Conservation (phyloP, 2,329 filamentous ascomycete genomes). For the Chalara sp. region DNA sequence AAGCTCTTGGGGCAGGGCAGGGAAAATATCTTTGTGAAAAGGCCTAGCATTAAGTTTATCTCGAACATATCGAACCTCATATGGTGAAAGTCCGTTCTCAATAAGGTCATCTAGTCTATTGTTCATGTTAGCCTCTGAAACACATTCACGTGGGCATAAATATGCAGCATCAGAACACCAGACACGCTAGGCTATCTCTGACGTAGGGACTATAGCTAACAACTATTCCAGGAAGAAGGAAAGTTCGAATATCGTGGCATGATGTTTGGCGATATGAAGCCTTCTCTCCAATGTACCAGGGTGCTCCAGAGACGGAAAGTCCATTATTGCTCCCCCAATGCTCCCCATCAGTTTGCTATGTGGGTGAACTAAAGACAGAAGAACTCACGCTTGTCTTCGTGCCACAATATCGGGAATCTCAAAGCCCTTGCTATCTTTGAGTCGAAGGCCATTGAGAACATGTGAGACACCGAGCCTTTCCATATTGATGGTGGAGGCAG, state of each 20-base stretch:
- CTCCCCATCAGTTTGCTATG: too few species aligned
- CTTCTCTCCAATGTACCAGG: too few species aligned
- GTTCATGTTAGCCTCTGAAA: neutral
- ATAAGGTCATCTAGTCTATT: neutral
- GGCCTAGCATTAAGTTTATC: constrained; percentile 1
- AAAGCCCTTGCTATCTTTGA: neutral
- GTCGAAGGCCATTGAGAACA: too few species aligned
- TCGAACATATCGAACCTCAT: constrained; percentile 1
- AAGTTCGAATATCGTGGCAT: neutral
- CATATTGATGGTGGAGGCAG: too few species aligned
- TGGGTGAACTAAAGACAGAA: too few species aligned
- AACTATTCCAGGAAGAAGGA: neutral
- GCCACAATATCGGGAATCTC: neutral
- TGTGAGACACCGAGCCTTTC: too few species aligned
- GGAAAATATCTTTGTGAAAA: constrained; percentile 4
- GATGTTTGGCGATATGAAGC: neutral
- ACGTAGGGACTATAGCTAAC: neutral
- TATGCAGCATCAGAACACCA: neutral
- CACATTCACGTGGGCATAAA: too few species aligned
- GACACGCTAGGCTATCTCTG: neutral
- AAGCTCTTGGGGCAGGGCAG: constrained; percentile 3
- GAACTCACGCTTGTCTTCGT: constrained; percentile 3
- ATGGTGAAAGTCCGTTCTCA: neutral
- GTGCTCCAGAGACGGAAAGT: too few species aligned
- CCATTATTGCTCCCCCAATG: too few species aligned